A percentile compares a stretch with the other conserved stretches of the same genome.
phyloP scores from a whole-genome alignment of 352 stramenopile genomes.

The Globisporangium splendens region DNA sequence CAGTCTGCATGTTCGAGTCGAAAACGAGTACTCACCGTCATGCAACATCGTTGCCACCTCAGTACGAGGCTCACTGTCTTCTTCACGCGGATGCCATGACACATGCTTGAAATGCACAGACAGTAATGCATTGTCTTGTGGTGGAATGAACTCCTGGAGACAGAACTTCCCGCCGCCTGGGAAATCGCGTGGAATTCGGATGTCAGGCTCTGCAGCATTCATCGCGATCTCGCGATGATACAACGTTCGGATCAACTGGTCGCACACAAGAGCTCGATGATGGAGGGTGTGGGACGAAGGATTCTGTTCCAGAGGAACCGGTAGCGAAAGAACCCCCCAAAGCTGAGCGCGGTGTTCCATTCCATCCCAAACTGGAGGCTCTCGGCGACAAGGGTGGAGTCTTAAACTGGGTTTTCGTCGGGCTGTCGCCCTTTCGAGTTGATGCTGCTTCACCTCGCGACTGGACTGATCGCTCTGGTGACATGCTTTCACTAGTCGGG shows the following conservation, averaged over 20 bases:
- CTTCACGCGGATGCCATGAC: background rate
- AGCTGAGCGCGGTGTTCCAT: background rate
- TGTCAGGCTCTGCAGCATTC: constrained; percentile 16
- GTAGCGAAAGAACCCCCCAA: constrained; percentile 16
- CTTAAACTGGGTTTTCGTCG: background rate
- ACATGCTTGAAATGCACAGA: constrained; percentile 7
- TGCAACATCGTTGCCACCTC: background rate
- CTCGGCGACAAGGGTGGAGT: background rate
- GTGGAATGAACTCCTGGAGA: constrained; percentile 22
- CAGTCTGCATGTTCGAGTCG: background rate
- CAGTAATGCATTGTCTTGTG: background rate
- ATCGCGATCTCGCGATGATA: constrained; percentile 29
- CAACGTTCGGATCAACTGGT: constrained; percentile 20
- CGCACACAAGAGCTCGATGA: constrained; percentile 7
- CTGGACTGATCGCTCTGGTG: background rate
- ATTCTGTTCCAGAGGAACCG: background rate
- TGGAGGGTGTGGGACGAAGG: constrained; percentile 1
- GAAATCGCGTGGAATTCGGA: constrained; percentile 16
- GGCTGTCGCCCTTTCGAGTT: background rate
- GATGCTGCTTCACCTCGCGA: background rate
- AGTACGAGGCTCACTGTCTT: background rate
- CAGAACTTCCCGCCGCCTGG: constrained; percentile 19
- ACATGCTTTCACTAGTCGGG: background rate
- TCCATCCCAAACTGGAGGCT: background rate
- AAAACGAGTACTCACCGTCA: constrained; percentile 3